Percentiles rank a stretch among this genome's conserved stretches.
These are phyloP conservation scores for Phoenix dactylifera DNA, from an alignment of 176 grass and related monocot genomes.

Conservation along the genomic window DNA sequence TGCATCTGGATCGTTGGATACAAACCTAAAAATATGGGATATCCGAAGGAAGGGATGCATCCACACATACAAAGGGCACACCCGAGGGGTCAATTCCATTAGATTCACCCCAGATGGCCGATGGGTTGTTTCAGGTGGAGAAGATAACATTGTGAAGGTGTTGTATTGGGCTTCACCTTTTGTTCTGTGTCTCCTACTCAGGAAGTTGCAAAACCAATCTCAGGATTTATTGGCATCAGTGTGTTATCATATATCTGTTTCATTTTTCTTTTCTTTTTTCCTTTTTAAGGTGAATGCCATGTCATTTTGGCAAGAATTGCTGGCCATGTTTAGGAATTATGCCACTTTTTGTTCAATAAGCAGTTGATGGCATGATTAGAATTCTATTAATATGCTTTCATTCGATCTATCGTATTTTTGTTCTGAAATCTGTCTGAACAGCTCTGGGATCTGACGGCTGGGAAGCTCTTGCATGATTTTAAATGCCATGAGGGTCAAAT, in stretches of 20 bases:
- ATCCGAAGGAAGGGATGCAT: slow-evolving; percentile 85
- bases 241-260: too few species aligned
- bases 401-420: slow-evolving; percentile 9
- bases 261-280: too few species aligned
- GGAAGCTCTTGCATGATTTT: slow-evolving; percentile 79
- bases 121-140: slow-evolving; percentile 90
- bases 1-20: slow-evolving; percentile 83
- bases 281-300: neutral
- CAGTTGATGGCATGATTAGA: too few species aligned
- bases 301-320: too few species aligned
- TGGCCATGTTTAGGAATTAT: too few species aligned
- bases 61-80: slow-evolving; percentile 92
- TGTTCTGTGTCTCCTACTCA: neutral
- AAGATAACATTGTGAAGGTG: slow-evolving; percentile 82
- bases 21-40: slow-evolving; percentile 97
- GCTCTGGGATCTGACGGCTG: slow-evolving; percentile 98
- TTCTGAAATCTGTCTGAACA: slow-evolving; percentile 14
- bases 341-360: too few species aligned
- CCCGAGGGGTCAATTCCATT: slow-evolving; percentile 57
- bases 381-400: too few species aligned
- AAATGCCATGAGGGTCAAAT: slow-evolving; percentile 69
- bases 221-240: too few species aligned
- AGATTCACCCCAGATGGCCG: slow-evolving; percentile 86
- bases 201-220: too few species aligned
- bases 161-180: too few species aligned